Evolutionary conservation across 2,329 filamentous ascomycete species (phyloP), one percentile per base, ranked within the genome.

Genomic region (Cercospora citrullina): DNA sequence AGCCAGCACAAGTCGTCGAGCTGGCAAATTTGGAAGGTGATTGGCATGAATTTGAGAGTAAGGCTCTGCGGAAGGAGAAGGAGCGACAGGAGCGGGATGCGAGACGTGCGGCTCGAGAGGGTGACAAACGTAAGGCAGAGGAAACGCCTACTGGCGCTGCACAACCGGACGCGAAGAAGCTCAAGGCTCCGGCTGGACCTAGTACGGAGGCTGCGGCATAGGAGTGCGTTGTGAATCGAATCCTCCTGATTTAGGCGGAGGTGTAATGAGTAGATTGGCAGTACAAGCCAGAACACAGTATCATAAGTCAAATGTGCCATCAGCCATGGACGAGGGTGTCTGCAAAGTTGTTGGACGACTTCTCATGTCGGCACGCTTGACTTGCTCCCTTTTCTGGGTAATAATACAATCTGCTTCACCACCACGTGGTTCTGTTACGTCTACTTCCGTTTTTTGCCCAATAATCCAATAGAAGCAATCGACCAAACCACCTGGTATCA

Each of bases 1-100:
- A 84, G 65, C 85, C 94, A 23, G 87, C 87, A 75, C 92, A 96
- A 76, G 92, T 93, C 48, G 84, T 90, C 71, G 94, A 97, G 89
- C 86, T 99, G 60, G 89, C 90, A 68, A 84, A 89, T 60, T 86
- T 99, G 31, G 88, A 95, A 74, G 95, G 95, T 23, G 95, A 99
- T 75, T 99, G 95, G 95, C 95, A 99, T 77, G 95, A 99, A 78
- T 97, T 98, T 75, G 95, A 99, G 81, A 96, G 93, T 65, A 99
- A 99, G 81, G 94, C 93, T 16, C 84, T 97, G 28, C 87, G 95
- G 33, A 95, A 95, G 73, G 94, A 97, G 79, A 94, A 93, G 74
- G 92, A 95, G 78, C 87, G 87, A 64, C 80, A 82, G 66, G 87
- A 90, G 68, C 84, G 85, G 70, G 87, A 89, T 74, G 83, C 83